These are phyloP conservation scores for Tetrastigma voinierianum DNA, from an alignment of 164 flowering plant genomes.

Conservation along the genomic window DNA sequence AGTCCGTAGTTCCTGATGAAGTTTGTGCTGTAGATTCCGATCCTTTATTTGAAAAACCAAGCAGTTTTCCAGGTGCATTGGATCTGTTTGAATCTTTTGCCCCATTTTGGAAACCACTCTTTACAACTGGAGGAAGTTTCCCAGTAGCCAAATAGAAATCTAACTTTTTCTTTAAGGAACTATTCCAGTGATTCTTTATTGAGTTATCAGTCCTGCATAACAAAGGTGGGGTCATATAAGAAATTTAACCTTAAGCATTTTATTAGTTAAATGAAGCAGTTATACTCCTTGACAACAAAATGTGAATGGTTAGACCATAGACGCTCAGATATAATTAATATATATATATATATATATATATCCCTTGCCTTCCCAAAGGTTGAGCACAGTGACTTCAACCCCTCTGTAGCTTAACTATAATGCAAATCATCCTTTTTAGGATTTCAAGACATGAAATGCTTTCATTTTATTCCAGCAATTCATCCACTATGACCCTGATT, in stretches of 20 bases:
- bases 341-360: too few species aligned
- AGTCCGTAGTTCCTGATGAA: constrained; percentile 42
- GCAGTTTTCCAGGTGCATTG: constrained; percentile 22
- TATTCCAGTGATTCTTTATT: constrained; percentile 99
- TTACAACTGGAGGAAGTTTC: constrained; percentile 59
- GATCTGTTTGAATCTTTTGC: constrained; percentile 29
- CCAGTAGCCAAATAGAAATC: constrained; percentile 80
- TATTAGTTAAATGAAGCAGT: too few species aligned
- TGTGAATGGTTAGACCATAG: too few species aligned
- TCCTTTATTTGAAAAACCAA: constrained; percentile 31
- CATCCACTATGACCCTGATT: too few species aligned
- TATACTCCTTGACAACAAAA: too few species aligned
- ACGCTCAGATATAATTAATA: too few species aligned
- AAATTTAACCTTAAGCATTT: not conserved
- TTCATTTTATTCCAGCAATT: too few species aligned
- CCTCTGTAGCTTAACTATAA: too few species aligned
- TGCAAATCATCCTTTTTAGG: too few species aligned
- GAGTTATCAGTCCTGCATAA: constrained; percentile 88
- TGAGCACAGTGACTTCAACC: too few species aligned
- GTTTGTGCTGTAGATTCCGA: constrained; percentile 48
- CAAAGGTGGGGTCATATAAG: not conserved
- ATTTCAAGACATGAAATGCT: too few species aligned
- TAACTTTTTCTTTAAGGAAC: constrained; percentile 85
- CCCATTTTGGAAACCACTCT: constrained; percentile 37
- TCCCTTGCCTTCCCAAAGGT: too few species aligned